Evolutionary conservation across 495 filamentous ascomycete genomes (phyloP), one percentile per base, ranked within the genome.

Genomic region (Trichocladium antarcticum): DNA sequence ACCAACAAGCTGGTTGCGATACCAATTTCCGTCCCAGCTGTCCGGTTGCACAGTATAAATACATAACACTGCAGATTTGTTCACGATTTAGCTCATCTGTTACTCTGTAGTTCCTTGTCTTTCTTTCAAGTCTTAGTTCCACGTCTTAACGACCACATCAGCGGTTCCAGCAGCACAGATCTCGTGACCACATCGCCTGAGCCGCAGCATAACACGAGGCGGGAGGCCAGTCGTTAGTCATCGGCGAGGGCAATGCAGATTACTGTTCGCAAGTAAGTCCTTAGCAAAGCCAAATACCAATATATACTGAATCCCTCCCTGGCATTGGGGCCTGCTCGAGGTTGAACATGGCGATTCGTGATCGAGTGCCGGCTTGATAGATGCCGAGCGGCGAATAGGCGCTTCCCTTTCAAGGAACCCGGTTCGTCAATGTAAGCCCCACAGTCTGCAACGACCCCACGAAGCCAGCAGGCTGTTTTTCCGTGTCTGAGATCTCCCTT

Each of bases 31-130:
- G 14, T 24, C 42, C 24, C 31, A 36, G 11, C 19, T 45, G 41
- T 45, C 31, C 42, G 31, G 42, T 45, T 27, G 31, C 42, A 45
- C 31, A 36, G 20, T n/a, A n/a, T n/a, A n/a, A n/a, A n/a, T n/a
- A n/a, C 42, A 35, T 35, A 31, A 36, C 5, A 19, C 20, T 16
- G 20, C 19, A 15, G 14, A 36, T 6, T 19, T 17, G 11, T 32
- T 36, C 31, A 36, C 32, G 27, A 45, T 22, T 45, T 12, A 19
- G 42, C 32, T 29, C 27, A 31, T 42, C 27, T 27, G 28, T 10
- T 31, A n/a, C n/a, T n/a, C n/a, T n/a, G n/a, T n/a, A 17, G 17
- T 19, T 17, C 3, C 31, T 11, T 27, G 20, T 36, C 19, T 35
- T 16, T 15, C 11, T 20, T 15, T 19, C 36, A 31, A 45, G 42